phyloP scores from a whole-genome alignment of 768 basidiomycete genomes.

The Boletus sp. region DNA sequence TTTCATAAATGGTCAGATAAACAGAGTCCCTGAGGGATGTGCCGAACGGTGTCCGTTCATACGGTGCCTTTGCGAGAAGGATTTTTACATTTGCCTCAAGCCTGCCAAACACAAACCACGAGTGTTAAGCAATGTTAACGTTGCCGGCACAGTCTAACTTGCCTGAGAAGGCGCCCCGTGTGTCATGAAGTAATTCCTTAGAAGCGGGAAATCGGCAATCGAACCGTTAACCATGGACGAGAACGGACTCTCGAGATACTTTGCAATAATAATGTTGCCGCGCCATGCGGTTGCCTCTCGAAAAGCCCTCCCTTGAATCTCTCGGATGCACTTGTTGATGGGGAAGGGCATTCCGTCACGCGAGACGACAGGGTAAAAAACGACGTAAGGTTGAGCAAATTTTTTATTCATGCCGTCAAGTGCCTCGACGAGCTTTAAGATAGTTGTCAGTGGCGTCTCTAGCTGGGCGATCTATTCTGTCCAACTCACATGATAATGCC shows the following conservation, averaged over 20 bases:
- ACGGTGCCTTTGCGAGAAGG: not conserved
- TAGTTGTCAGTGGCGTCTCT: constrained; percentile 18
- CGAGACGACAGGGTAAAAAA: constrained; percentile 74
- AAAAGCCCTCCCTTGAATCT: constrained; percentile 64
- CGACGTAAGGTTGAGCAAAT: constrained; percentile 74
- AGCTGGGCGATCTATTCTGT: constrained; percentile 11
- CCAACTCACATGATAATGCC: constrained; percentile 66
- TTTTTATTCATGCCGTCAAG: constrained; percentile 79
- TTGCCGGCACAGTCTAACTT: constrained; percentile 30
- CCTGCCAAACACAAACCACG: constrained; percentile 26
- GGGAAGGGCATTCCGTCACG: constrained; percentile 83
- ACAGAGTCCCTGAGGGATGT: constrained; percentile 17
- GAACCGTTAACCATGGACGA: constrained; percentile 62
- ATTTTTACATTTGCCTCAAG: constrained; percentile 22
- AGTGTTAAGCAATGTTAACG: constrained; percentile 11
- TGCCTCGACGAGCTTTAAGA: constrained; percentile 59
- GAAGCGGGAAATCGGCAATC: constrained; percentile 81
- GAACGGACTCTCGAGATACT: constrained; percentile 50
- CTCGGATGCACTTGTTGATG: constrained; percentile 69
- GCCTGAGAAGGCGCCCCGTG: constrained; percentile 49
- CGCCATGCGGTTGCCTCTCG: constrained; percentile 69
- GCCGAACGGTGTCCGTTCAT: not conserved
- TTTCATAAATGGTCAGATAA: constrained; percentile 29
- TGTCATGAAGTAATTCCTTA: constrained; percentile 75
- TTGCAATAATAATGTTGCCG: constrained; percentile 75